phyloP scores from a whole-genome alignment of 139 green algal species.

The Microglena sp. region DNA sequence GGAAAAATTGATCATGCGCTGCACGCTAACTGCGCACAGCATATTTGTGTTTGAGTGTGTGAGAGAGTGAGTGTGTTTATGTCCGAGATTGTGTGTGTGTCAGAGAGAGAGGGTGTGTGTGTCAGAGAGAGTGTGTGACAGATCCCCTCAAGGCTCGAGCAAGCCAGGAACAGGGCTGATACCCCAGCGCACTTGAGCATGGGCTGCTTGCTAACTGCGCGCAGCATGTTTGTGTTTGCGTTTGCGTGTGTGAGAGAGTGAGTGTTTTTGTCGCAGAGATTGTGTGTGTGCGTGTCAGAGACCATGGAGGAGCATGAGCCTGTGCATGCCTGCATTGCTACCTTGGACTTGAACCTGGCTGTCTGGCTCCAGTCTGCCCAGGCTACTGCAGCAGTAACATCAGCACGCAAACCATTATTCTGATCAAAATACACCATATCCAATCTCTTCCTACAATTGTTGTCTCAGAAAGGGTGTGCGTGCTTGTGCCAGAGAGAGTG shows the following conservation, averaged over 20 bases:
- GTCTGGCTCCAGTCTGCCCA: constrained; percentile 38
- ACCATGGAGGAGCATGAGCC: not conserved
- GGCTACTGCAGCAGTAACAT: constrained; percentile 25
- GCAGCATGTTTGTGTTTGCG: not conserved
- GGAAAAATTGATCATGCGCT: constrained; percentile 52
- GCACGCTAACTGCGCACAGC: not conserved
- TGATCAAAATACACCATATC: constrained; percentile 49
- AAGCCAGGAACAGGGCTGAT: constrained; percentile 26
- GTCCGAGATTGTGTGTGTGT: not conserved
- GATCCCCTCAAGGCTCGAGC: constrained; percentile 26
- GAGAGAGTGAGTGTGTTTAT: not conserved
- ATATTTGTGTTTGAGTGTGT: not conserved
- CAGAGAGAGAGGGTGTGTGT: not conserved
- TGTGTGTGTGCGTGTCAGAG: not conserved
- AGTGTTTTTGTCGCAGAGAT: not conserved
- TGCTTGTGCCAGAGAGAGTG: not conserved
- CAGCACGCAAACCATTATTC: constrained; percentile 30
- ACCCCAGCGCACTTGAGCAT: constrained; percentile 49
- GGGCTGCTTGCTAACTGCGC: not conserved
- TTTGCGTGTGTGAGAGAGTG: not conserved
- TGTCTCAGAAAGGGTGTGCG: not conserved
- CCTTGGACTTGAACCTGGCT: not conserved
- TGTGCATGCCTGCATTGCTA: not conserved
- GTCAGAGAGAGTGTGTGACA: too few relatives aligned
- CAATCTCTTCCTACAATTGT: constrained; percentile 45